Base-by-base conservation (phyloP, 768 basidiomycete species). In the Amanita fuliginea region DNA sequence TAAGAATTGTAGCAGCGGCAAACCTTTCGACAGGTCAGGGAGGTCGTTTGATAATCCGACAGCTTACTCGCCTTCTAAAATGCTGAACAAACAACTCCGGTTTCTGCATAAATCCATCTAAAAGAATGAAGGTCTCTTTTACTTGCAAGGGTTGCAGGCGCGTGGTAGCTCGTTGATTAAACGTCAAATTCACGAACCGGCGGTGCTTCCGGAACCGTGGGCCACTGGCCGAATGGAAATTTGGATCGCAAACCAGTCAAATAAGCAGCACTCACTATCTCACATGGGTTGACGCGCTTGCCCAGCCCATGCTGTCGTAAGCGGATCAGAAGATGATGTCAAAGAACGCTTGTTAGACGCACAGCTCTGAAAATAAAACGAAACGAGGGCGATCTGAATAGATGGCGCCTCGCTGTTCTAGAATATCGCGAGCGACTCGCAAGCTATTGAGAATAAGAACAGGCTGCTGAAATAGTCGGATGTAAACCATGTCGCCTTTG, bases 321-420 rank as follows among this genome's bases (percentile, higher is more conserved):
- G 22, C 40, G 41, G 42, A 50, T 50, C 49, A 50, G 33, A 35
- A 33, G 18, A 50, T 41, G 42, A 36, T 36, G 51, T 36, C 35
- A 46, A 46, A 51, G 4, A 46, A 39, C 16, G 18, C 22, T 24
- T 24, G 36, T 28, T 34, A 39, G 51, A 42, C 73, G 46, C 52
- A 75, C 74, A 77, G 57, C 55, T 77, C 74, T 39, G 68, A 67
- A 47, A 73, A 61, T 41, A 75, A 57, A 19, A 75, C 71, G 51
- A 74, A 73, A 42, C 70, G 64, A 44, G 72, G 74, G 28, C 73
- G 67, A 59, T 76, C 68, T 11, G 77, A 78, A 55, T 77, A 79
- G 41, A 75, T 74, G n/a, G 69, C 57, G 46, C 77, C 71, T 44
- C 75, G 68, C 56, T 70, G 77, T 36, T 78, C 77, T 22, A 81